A percentile compares a stretch with the other conserved stretches of the same genome.
phyloP scores from a whole-genome alignment of 2,329 filamentous ascomycete species.

The Fusarium floridanum region DNA sequence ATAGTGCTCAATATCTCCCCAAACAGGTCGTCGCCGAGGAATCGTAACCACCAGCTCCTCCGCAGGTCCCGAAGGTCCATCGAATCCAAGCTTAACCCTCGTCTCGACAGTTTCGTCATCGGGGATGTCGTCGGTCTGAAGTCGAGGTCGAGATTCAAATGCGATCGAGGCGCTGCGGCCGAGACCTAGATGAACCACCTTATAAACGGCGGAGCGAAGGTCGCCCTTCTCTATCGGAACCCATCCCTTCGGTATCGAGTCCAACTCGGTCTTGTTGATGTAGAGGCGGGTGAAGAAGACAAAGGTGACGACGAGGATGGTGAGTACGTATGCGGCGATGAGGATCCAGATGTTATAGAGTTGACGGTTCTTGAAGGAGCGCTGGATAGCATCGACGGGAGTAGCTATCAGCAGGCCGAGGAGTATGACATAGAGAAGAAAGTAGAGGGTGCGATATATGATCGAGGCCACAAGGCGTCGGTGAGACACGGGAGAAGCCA shows the following conservation, averaged over 20 bases:
- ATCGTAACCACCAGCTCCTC: conserved; percentile 62
- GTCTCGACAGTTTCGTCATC: conserved; percentile 34
- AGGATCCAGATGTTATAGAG: conserved; percentile 88
- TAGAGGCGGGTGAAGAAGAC: conserved; percentile 89
- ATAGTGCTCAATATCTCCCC: conserved; percentile 87
- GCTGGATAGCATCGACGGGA: conserved; percentile 83
- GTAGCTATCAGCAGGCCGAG: conserved; percentile 81
- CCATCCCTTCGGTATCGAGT: conserved; percentile 87
- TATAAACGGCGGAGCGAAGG: conserved; percentile 78
- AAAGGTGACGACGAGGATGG: conserved; percentile 76
- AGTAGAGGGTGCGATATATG: conserved; percentile 84
- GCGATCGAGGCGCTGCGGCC: conserved; percentile 84
- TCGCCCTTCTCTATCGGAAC: conserved; percentile 89
- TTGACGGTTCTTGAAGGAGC: conserved; percentile 75
- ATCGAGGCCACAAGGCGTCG: conserved; percentile 76
- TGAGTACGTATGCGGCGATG: conserved; percentile 79
- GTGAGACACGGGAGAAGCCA: conserved; percentile 55
- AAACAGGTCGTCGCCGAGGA: conserved; percentile 66
- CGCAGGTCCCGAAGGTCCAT: conserved; percentile 54
- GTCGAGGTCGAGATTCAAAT: conserved; percentile 67
- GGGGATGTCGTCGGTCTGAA: conserved; percentile 35
- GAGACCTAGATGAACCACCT: conserved; percentile 80
- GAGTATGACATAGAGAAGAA: conserved; percentile 79
- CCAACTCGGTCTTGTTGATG: conserved; percentile 83
- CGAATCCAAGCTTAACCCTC: conserved; percentile 41